Evolutionary conservation across 1,284 basidiomycete species (phyloP).

Genomic region (Mycosarcoma mackinlayi): DNA sequence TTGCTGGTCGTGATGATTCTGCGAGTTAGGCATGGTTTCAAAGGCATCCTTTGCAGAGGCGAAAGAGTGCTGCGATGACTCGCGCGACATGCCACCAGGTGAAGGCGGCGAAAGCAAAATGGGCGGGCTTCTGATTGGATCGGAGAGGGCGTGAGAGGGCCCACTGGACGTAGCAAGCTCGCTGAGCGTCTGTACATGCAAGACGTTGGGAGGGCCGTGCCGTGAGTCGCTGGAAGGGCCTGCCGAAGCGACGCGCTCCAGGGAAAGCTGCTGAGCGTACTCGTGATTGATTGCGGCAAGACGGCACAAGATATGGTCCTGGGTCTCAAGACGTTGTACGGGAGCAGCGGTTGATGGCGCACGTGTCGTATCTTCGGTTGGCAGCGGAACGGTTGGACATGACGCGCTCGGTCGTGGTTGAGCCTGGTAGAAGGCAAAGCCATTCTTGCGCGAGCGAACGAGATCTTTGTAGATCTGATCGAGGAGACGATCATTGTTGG

Average conservation of each 20-base stretch:
- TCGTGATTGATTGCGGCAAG: constrained; percentile 46
- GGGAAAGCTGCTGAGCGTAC: constrained; percentile 37
- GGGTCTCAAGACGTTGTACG: constrained; percentile 17
- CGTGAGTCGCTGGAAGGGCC: constrained; percentile 8
- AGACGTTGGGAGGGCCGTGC: constrained; percentile 11
- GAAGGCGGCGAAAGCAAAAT: constrained; percentile 49
- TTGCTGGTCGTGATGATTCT: neutral
- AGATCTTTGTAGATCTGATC: constrained; percentile 65
- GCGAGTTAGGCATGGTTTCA: neutral
- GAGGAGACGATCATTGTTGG: constrained; percentile 52
- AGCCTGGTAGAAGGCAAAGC: constrained; percentile 60
- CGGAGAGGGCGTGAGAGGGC: neutral
- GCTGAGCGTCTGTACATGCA: constrained; percentile 26
- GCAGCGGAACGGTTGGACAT: constrained; percentile 42
- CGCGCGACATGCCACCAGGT: constrained; percentile 32
- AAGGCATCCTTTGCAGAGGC: constrained; percentile 30
- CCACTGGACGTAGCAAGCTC: constrained; percentile 2
- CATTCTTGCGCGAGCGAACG: constrained; percentile 54
- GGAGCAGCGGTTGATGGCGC: neutral
- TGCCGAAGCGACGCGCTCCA: constrained; percentile 28
- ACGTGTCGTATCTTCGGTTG: neutral
- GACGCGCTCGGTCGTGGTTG: constrained; percentile 27
- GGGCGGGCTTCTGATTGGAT: constrained; percentile 44
- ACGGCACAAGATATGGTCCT: constrained; percentile 37
- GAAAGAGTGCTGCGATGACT: constrained; percentile 40